Base-by-base conservation (phyloP, 169 alveolate genomes). In the Plasmodium coatneyi region DNA sequence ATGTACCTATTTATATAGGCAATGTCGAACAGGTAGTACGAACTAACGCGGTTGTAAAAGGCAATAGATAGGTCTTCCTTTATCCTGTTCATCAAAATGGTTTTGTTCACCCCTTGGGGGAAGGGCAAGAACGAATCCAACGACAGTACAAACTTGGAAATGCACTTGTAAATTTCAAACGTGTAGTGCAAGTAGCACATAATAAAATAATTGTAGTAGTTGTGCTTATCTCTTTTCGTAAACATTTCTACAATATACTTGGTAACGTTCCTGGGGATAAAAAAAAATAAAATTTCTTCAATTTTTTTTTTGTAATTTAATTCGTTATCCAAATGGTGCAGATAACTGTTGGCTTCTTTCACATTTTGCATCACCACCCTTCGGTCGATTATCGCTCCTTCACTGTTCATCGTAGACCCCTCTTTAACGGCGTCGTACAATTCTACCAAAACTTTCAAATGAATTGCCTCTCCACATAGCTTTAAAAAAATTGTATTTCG, bases 221-320 rank as follows among this genome's bases (percentile, higher is more conserved):
- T n/a, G 52, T 79, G 49, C 36, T 70, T 60, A 16, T 56, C 83
- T 66, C 41, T 66, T 43, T 74, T 76, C 1, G 80, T 49, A 14
- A 49, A 34, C 43, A 14, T 25, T 10, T 52, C 60, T 74, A 86
- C 66, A 16, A 86, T 28, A 86, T 19, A 76, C 41, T 86, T 78
- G 10, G 93, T 86, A 41, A 70, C 5, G 28, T 76, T n/a, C 54
- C 52, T 32, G 39, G 95, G 95, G 10, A 91, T 91, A 56, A 91
- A 91, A 81, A 91, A 91, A 91, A 70, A 91, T 56, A 91, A 43
- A 16, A 91, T 25, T 43, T 91, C 92, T 43, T 91, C 71, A 30
- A 91, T 9, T 70, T 81, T 91, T 52, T 91, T 41, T 19, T 71
- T 41, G 83, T 91, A 91, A 70, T 71, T 80, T 72, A 71, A n/a